phyloP scores from a whole-genome alignment of 2,329 filamentous ascomycete species.

The Pyricularia grisea region DNA sequence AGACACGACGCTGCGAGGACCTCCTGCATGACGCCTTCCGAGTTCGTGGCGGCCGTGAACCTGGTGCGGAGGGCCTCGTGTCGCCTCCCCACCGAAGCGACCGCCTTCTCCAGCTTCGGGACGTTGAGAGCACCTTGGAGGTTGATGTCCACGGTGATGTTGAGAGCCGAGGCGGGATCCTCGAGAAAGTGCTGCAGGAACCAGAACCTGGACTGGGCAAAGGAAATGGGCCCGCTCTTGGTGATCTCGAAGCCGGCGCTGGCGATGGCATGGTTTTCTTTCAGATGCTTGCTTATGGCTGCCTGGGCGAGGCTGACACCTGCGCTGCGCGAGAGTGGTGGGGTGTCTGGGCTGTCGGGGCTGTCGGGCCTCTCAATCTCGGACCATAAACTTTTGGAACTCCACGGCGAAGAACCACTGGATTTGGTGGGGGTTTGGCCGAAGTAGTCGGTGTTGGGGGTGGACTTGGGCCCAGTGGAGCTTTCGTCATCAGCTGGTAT shows the following conservation, averaged over 20 bases:
- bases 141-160: constrained; percentile 22
- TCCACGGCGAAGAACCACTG: background rate
- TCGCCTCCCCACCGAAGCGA: constrained; percentile 17
- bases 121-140: constrained; percentile 22
- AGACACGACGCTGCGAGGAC: constrained; percentile 9
- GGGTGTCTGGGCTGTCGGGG: background rate
- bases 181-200: constrained; percentile 22
- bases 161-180: constrained; percentile 25
- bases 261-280: background rate
- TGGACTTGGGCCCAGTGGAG: no score
- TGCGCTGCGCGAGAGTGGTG: background rate
- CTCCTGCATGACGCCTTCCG: constrained; percentile 8
- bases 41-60: constrained; percentile 15
- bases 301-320: background rate
- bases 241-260: background rate
- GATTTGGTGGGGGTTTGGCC: no score
- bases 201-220: constrained; percentile 21
- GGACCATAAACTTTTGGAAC: background rate
- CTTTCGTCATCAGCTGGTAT: no score
- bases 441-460: no score
- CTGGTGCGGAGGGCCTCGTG: constrained; percentile 25
- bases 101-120: constrained; percentile 20
- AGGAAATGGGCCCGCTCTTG: background rate
- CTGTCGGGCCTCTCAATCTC: background rate
- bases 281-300: background rate